Evolutionary conservation across 1,284 basidiomycete genomes (phyloP).

Genomic region (Sporisorium sorghi): DNA sequence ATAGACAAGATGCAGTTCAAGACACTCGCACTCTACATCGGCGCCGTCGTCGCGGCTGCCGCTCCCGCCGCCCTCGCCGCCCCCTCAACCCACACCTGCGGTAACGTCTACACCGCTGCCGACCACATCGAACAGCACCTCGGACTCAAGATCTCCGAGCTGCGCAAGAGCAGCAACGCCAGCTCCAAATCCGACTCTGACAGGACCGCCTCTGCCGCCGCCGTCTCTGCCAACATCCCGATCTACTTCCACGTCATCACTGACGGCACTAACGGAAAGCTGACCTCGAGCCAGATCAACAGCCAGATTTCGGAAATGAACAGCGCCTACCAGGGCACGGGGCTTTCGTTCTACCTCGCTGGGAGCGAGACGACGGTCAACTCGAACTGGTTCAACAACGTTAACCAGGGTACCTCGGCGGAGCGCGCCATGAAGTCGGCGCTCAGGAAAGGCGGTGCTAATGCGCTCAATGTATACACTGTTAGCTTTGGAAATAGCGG

Average conservation of each 20-base stretch:
- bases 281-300: slow-evolving; percentile 33
- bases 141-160: slow-evolving; percentile 16
- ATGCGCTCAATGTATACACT: slow-evolving; percentile 74
- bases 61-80: slow-evolving; percentile 23
- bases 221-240: slow-evolving; percentile 32
- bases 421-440: slow-evolving; percentile 74
- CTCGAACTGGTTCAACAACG: slow-evolving; percentile 73
- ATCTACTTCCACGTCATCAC: slow-evolving; percentile 55
- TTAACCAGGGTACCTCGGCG: slow-evolving; percentile 70
- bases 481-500: slow-evolving; percentile 65
- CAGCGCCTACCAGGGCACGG: slow-evolving; percentile 71
- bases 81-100: slow-evolving; percentile 21
- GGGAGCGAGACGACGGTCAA: slow-evolving; percentile 70
- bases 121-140: slow-evolving; percentile 25
- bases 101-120: slow-evolving; percentile 23
- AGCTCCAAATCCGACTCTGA: not conserved
- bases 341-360: slow-evolving; percentile 72
- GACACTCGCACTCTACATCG: slow-evolving; percentile 22
- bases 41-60: slow-evolving; percentile 18
- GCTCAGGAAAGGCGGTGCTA: slow-evolving; percentile 72
- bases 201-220: slow-evolving; percentile 2
- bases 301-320: slow-evolving; percentile 74
- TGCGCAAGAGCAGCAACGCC: not conserved
- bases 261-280: slow-evolving; percentile 44
- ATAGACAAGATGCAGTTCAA: slow-evolving; percentile 42